Percentiles rank a stretch among this genome's conserved stretches.
Evolutionary conservation across 306 rosid genomes (phyloP).

Genomic region (Hippophae tibetana): DNA sequence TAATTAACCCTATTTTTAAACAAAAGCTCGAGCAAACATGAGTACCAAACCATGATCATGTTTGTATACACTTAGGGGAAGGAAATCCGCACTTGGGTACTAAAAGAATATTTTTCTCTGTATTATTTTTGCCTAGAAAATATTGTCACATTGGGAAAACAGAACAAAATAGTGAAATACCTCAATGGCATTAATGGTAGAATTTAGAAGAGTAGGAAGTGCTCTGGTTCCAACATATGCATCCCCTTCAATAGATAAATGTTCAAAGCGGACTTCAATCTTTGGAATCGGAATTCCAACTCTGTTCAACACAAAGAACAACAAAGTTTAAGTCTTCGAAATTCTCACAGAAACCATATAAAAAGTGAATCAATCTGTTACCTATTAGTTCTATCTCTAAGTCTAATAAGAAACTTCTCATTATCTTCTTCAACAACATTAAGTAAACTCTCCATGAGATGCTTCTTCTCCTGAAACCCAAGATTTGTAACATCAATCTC

Average conservation of each 20-base stretch:
- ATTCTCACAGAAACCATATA: background rate
- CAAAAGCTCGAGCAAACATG: too few species aligned
- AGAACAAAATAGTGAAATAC: conserved; percentile 16
- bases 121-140: too few species aligned
- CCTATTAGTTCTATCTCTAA: conserved; percentile 53
- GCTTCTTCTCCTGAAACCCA: conserved; percentile 37
- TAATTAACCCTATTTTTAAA: too few species aligned
- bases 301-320: conserved; percentile 21
- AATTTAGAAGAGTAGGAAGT: conserved; percentile 63
- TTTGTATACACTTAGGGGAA: too few species aligned
- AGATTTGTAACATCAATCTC: conserved; percentile 56
- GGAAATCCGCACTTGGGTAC: too few species aligned
- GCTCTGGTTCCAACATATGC: conserved; percentile 78
- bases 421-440: conserved; percentile 58
- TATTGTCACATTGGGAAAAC: background rate
- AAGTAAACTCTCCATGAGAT: conserved; percentile 40
- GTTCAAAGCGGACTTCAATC: conserved; percentile 70
- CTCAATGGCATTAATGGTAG: conserved; percentile 53
- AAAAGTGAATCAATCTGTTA: background rate
- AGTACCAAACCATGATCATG: too few species aligned
- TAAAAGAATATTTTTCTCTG: too few species aligned
- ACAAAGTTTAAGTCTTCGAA: background rate
- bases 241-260: conserved; percentile 57
- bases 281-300: conserved; percentile 67
- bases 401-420: conserved; percentile 47